These are phyloP conservation scores for Colletotrichum tofieldiae DNA, from an alignment of 2,329 filamentous ascomycete genomes.

Conservation along the genomic window DNA sequence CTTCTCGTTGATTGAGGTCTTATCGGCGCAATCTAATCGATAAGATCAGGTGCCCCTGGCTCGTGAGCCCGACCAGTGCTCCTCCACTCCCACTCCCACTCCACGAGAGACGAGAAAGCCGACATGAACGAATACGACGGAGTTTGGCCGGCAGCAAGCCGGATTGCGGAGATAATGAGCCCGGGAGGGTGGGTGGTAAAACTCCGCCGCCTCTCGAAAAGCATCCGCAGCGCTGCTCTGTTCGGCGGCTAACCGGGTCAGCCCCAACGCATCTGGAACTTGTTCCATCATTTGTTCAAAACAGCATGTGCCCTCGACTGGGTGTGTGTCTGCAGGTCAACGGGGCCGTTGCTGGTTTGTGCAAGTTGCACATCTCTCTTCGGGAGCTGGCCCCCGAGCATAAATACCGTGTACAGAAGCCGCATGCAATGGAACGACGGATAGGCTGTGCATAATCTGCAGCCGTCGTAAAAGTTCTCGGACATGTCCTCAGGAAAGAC, in stretches of 20 bases:
- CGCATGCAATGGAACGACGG: slow-evolving; percentile 19
- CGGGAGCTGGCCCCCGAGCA: slow-evolving; percentile 5
- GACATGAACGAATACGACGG: slow-evolving; percentile 7
- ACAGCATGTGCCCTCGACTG: not conserved
- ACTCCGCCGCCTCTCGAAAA: not conserved
- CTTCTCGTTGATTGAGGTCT: too few relatives aligned
- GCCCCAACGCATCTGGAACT: not conserved
- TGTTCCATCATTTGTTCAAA: not conserved
- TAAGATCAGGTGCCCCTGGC: not conserved
- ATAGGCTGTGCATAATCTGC: slow-evolving; percentile 28
- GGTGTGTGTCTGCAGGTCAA: too few relatives aligned
- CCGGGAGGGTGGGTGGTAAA: not conserved
- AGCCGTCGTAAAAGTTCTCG: slow-evolving; percentile 33
- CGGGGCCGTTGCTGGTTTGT: not conserved
- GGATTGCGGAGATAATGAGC: not conserved
- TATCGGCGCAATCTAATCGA: not conserved
- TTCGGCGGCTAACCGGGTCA: not conserved
- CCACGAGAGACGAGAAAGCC: not conserved
- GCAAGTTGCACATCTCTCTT: slow-evolving; percentile 7
- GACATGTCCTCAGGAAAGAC: not conserved
- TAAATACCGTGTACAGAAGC: slow-evolving; percentile 29
- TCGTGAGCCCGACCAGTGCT: too few relatives aligned
- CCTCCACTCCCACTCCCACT: not conserved
- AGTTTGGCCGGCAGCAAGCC: not conserved
- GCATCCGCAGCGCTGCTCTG: not conserved